These are phyloP conservation scores for Dioscorea cayenensis DNA, from an alignment of 116 monocot species.

Conservation along the genomic window DNA sequence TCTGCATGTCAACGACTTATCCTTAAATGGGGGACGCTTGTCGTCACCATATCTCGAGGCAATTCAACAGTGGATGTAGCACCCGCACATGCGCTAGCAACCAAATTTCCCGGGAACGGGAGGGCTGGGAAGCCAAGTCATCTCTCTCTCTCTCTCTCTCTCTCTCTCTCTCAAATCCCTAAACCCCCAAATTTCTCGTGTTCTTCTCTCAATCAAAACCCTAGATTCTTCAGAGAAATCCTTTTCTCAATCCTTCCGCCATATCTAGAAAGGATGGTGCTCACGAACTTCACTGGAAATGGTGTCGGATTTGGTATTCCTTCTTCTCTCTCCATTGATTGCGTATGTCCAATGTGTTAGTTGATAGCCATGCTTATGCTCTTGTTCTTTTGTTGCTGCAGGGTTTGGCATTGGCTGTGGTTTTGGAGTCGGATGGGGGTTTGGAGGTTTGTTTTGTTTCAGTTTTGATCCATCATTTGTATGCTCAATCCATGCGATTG, in stretches of 20 bases:
- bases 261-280: constrained; percentile 29
- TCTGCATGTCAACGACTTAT: too few species aligned
- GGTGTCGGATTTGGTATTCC: constrained; percentile 79
- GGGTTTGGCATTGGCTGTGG: constrained; percentile 96
- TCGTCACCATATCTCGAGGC: background rate
- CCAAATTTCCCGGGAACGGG: background rate
- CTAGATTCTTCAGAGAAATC: too few species aligned
- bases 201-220: background rate
- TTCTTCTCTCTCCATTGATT: background rate
- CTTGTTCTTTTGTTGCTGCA: constrained; percentile 18
- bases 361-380: background rate
- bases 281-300: constrained; percentile 69
- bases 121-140: too few species aligned
- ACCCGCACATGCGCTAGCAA: background rate
- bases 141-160: too few species aligned
- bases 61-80: background rate
- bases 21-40: too few species aligned
- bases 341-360: background rate
- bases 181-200: background rate
- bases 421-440: constrained; percentile 97
- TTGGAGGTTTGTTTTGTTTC: constrained; percentile 57
- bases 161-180: too few species aligned
- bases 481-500: too few species aligned
- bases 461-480: background rate
- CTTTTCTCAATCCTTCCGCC: too few species aligned